Percentiles rank a stretch among this genome's conserved stretches.
phyloP scores from a whole-genome alignment of 2,329 filamentous ascomycete species.

The Graphilbum fragrans region DNA sequence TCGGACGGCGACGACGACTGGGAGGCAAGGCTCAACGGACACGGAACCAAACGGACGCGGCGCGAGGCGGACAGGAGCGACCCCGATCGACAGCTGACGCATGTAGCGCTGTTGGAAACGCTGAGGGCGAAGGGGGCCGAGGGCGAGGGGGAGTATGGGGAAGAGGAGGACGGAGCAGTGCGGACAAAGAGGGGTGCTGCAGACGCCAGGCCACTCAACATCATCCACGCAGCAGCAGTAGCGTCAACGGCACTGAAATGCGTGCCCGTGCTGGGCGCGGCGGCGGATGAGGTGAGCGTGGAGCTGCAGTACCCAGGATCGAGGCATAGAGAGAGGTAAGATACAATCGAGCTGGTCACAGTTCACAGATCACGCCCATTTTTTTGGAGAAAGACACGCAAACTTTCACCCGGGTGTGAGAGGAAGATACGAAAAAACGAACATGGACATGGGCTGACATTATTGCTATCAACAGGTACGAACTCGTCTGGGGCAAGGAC shows the following conservation, averaged over 20 bases:
- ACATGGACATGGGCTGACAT: too few species aligned
- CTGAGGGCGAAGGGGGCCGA: neutral
- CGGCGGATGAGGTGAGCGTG: conserved; percentile 44
- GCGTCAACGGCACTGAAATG: conserved; percentile 38
- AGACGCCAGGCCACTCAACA: conserved; percentile 30
- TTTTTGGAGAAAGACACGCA: neutral
- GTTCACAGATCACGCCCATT: too few species aligned
- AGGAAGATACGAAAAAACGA: too few species aligned
- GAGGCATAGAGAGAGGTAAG: conserved; percentile 19
- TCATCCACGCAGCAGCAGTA: conserved; percentile 49
- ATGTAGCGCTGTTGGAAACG: conserved; percentile 28
- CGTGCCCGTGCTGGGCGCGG: conserved; percentile 34
- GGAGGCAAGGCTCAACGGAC: conserved; percentile 33
- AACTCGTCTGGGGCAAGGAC: conserved; percentile 68
- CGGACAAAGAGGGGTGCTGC: conserved; percentile 21
- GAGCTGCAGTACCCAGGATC: conserved; percentile 74
- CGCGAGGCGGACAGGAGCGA: conserved; percentile 5
- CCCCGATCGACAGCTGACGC: conserved; percentile 27
- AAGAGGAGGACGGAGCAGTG: conserved; percentile 6
- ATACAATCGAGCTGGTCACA: too few species aligned
- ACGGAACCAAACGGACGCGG: conserved; percentile 10
- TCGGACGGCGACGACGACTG: conserved; percentile 41
- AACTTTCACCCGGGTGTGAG: too few species aligned
- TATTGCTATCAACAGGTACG: conserved; percentile 36
- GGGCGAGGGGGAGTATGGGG: conserved; percentile 16